Percentiles rank a stretch among this genome's conserved stretches.
phyloP scores from a whole-genome alignment of 805 yeast species.

The Candida montana region DNA sequence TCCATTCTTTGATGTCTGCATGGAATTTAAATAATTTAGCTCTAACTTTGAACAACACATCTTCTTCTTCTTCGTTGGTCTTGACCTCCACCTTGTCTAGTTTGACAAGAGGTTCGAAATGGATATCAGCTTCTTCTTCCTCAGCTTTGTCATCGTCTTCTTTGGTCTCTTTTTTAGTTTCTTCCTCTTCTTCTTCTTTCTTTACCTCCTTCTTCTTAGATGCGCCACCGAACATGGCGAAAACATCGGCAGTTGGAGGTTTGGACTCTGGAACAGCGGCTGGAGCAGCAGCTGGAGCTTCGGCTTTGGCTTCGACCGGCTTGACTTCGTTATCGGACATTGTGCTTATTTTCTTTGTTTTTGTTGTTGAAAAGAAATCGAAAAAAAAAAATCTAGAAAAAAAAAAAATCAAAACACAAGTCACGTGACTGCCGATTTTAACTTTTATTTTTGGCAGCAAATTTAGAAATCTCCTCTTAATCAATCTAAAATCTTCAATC shows the following conservation, averaged over 20 bases:
- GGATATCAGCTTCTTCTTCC: slow-evolving; percentile 50
- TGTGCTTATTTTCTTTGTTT: not conserved
- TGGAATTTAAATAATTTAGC: slow-evolving; percentile 93
- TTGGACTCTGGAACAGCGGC: slow-evolving; percentile 28
- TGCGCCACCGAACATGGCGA: slow-evolving; percentile 93
- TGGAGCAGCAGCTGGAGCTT: slow-evolving; percentile 3
- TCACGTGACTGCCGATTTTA: not conserved
- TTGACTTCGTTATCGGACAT: slow-evolving; percentile 24
- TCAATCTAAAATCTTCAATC: no score
- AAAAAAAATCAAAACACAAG: not conserved
- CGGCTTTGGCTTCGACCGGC: slow-evolving; percentile 17
- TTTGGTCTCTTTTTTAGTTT: slow-evolving; percentile 25
- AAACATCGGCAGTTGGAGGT: slow-evolving; percentile 78
- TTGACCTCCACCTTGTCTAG: slow-evolving; percentile 94
- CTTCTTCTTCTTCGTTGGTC: slow-evolving; percentile 91
- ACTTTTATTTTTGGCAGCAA: no score
- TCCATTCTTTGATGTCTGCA: slow-evolving; percentile 88
- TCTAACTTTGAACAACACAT: slow-evolving; percentile 75
- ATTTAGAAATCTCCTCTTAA: no score
- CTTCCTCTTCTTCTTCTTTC: slow-evolving; percentile 36
- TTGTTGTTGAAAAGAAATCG: not conserved
- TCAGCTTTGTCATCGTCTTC: slow-evolving; percentile 33
- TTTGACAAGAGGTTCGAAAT: slow-evolving; percentile 93
- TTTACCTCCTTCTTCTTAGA: slow-evolving; percentile 49
- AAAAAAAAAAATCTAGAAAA: not conserved